A percentile compares a stretch with the other conserved stretches of the same genome.
phyloP scores from a whole-genome alignment of 768 basidiomycete species.

The Mycena galericulata region DNA sequence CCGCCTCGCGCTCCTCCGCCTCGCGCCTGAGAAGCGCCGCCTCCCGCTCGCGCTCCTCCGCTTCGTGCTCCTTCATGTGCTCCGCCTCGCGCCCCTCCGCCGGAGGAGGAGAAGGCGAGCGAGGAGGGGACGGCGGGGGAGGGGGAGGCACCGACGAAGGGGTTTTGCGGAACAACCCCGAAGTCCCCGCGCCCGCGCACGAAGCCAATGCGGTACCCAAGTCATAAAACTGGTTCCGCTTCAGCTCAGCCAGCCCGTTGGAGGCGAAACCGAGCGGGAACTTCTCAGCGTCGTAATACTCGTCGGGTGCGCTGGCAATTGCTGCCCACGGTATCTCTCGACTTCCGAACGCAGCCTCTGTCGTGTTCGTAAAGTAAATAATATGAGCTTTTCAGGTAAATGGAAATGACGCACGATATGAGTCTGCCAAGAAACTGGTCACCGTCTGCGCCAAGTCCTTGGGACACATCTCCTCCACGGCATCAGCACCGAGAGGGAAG shows the following conservation, averaged over 20 bases:
- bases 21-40: too few relatives aligned
- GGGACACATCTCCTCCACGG: neutral
- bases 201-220: neutral
- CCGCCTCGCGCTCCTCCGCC: too few relatives aligned
- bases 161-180: neutral
- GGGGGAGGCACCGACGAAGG: too few relatives aligned
- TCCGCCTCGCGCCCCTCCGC: too few relatives aligned
- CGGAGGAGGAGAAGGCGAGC: too few relatives aligned
- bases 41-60: neutral
- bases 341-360: neutral
- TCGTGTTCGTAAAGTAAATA: neutral
- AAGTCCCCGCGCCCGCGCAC: neutral
- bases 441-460: neutral
- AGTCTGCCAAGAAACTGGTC: neutral
- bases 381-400: neutral
- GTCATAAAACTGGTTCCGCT: neutral
- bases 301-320: neutral
- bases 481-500: neutral
- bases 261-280: neutral
- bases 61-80: too few relatives aligned
- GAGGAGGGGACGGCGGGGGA: too few relatives aligned
- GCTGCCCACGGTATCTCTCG: too few relatives aligned
- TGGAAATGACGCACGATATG: neutral
- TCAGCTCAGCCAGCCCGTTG: neutral
- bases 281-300: constrained; percentile 10